phyloP scores from a whole-genome alignment of 2,329 filamentous ascomycete species.

The Colletotrichum chrysophilum region DNA sequence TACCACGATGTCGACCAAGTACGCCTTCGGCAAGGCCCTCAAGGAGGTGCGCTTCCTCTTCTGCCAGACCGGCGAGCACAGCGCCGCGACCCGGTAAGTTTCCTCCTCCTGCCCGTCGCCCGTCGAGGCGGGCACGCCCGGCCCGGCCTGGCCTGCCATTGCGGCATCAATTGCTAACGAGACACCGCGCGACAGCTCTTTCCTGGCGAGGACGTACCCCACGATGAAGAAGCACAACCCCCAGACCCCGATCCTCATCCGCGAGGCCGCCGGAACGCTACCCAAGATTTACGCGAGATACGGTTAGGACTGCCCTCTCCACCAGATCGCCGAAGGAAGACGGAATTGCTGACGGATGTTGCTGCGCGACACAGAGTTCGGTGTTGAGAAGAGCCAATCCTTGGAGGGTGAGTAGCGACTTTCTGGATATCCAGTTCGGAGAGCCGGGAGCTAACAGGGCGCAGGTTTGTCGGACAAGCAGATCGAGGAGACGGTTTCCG shows the following conservation, averaged over 20 bases:
- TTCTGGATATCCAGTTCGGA: conserved; percentile 10
- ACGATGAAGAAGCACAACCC: conserved; percentile 99
- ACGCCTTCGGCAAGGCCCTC: conserved; percentile 85
- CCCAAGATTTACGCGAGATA: conserved; percentile 93
- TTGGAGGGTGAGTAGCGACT: conserved; percentile 48
- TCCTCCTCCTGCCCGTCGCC: not conserved
- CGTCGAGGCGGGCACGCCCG: not conserved
- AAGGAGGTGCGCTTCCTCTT: conserved; percentile 98
- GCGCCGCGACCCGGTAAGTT: conserved; percentile 82
- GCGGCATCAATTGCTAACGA: conserved; percentile 20
- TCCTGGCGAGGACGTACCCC: conserved; percentile 89
- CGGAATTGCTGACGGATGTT: conserved; percentile 23
- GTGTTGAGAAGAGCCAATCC: conserved; percentile 61
- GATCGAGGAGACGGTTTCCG: conserved; percentile 63
- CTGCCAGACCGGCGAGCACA: conserved; percentile 92
- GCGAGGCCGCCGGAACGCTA: conserved; percentile 84
- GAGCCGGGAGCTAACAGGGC: not conserved
- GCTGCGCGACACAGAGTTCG: conserved; percentile 48
- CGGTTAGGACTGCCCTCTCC: conserved; percentile 59
- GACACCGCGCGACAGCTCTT: conserved; percentile 64
- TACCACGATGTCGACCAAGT: conserved; percentile 79
- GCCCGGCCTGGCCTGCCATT: not conserved
- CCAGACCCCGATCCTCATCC: conserved; percentile 88
- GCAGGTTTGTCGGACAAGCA: conserved; percentile 62
- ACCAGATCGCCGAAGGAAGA: not conserved